phyloP scores from a whole-genome alignment of 495 filamentous ascomycete genomes.

The Trichoderma erinaceum region DNA sequence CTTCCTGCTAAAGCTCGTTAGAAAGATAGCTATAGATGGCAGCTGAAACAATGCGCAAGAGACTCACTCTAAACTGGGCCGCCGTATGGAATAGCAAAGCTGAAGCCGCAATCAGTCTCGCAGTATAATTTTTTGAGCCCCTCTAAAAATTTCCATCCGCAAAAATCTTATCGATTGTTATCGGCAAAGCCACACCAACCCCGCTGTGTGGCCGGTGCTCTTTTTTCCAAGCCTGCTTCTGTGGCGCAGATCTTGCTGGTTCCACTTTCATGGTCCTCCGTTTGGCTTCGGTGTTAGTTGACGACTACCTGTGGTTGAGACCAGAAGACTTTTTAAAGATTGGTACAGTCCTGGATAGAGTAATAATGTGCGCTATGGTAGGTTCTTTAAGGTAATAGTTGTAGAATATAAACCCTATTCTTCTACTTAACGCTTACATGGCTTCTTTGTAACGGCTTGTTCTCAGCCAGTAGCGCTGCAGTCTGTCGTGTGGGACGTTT shows the following conservation, averaged over 20 bases:
- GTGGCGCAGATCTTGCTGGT: neutral
- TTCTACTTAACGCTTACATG: too few relatives aligned
- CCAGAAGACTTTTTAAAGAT: too few relatives aligned
- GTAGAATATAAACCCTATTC: too few relatives aligned
- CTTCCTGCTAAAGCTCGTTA: neutral
- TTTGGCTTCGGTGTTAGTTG: too few relatives aligned
- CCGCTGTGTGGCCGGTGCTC: neutral
- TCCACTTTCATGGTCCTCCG: neutral
- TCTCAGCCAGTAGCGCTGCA: too few relatives aligned
- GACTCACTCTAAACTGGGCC: neutral
- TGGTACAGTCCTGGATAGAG: too few relatives aligned
- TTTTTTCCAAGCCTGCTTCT: neutral
- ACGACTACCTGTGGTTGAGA: too few relatives aligned
- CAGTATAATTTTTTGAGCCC: constrained; percentile 5
- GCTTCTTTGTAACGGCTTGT: too few relatives aligned
- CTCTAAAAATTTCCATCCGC: neutral
- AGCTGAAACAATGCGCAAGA: neutral
- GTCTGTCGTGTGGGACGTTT: too few relatives aligned
- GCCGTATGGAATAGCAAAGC: neutral
- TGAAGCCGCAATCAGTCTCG: neutral
- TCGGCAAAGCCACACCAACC: neutral
- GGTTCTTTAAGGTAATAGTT: too few relatives aligned
- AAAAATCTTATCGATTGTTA: neutral
- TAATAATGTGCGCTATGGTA: too few relatives aligned
- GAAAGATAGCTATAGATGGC: neutral